phyloP scores from a whole-genome alignment of 116 monocot genomes.

The Iris pallida region DNA sequence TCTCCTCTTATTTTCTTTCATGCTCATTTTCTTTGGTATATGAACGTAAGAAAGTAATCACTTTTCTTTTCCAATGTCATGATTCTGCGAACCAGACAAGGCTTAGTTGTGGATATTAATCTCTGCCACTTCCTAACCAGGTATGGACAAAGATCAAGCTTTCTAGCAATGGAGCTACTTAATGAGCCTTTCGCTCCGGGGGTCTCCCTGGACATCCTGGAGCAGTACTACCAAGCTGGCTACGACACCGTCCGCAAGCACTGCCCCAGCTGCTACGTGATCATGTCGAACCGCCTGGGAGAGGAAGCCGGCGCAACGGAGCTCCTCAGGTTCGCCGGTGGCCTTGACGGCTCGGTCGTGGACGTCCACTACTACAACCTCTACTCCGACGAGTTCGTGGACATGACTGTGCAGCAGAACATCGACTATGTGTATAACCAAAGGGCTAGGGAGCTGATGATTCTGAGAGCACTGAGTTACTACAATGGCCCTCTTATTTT shows the following conservation, averaged over 20 bases:
- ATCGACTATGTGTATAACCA: conserved; percentile 44
- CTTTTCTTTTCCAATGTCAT: too few species aligned
- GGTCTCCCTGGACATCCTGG: conserved; percentile 35
- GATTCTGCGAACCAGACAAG: too few species aligned
- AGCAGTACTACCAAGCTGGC: conserved; percentile 51
- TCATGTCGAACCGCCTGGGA: conserved; percentile 56
- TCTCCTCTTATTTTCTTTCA: too few species aligned
- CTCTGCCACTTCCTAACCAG: conserved; percentile 11
- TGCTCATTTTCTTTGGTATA: too few species aligned
- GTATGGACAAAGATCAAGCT: conserved; percentile 32
- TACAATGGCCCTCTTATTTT: conserved; percentile 59
- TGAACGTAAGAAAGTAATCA: too few species aligned
- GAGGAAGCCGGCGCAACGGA: conserved; percentile 17
- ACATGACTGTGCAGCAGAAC: conserved; percentile 49
- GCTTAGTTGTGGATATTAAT: too few species aligned
- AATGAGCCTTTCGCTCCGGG: conserved; percentile 57
- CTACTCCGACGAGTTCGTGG: conserved; percentile 25
- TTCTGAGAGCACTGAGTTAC: conserved; percentile 15
- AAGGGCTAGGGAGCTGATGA: conserved; percentile 17
- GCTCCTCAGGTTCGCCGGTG: conserved; percentile 53
- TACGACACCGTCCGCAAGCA: conserved; percentile 54
- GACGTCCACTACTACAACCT: conserved; percentile 89
- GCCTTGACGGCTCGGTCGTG: conserved; percentile 44
- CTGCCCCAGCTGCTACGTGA: conserved; percentile 44
- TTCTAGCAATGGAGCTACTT: conserved; percentile 58